phyloP scores from a whole-genome alignment of 331 rosid species.

The Phaseolus coccineus region DNA sequence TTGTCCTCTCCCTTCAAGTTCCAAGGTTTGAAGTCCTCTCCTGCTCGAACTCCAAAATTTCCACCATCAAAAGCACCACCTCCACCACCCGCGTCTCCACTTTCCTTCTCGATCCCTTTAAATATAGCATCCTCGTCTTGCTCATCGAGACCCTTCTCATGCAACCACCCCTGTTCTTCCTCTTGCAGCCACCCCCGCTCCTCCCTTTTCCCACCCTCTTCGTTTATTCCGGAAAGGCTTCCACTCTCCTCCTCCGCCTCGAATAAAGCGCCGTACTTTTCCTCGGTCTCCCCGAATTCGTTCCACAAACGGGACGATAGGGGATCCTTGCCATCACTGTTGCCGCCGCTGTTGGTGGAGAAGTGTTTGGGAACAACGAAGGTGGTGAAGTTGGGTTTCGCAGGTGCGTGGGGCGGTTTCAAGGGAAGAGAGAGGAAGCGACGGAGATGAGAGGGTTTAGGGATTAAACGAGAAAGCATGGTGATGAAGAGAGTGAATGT shows the following conservation, averaged over 20 bases:
- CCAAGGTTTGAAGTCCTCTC: conserved; percentile 57
- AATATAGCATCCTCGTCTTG: conserved; percentile 53
- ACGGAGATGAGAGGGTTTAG: conserved; percentile 71
- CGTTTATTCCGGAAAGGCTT: conserved; percentile 43
- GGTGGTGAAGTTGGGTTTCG: conserved; percentile 23
- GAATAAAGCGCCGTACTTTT: conserved; percentile 58
- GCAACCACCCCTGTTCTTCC: conserved; percentile 54
- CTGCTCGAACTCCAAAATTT: conserved; percentile 50
- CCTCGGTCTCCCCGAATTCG: conserved; percentile 54
- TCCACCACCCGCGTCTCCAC: conserved; percentile 34
- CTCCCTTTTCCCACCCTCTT: not conserved
- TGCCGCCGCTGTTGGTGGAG: conserved; percentile 47
- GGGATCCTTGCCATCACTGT: conserved; percentile 46
- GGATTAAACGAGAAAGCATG: conserved; percentile 90
- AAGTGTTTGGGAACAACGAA: conserved; percentile 52
- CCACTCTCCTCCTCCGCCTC: conserved; percentile 34
- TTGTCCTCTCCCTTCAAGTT: conserved; percentile 61
- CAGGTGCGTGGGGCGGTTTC: conserved; percentile 36
- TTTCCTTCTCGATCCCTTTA: conserved; percentile 44
- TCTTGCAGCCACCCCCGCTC: conserved; percentile 12
- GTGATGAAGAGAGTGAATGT: conserved; percentile 28
- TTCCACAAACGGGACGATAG: conserved; percentile 55
- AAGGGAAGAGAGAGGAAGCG: conserved; percentile 45
- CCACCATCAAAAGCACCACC: conserved; percentile 38
- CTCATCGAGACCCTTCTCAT: conserved; percentile 50